A percentile compares a stretch with the other conserved stretches of the same genome.
phyloP scores from a whole-genome alignment of 768 basidiomycete species.

The Mrakia gelida region DNA sequence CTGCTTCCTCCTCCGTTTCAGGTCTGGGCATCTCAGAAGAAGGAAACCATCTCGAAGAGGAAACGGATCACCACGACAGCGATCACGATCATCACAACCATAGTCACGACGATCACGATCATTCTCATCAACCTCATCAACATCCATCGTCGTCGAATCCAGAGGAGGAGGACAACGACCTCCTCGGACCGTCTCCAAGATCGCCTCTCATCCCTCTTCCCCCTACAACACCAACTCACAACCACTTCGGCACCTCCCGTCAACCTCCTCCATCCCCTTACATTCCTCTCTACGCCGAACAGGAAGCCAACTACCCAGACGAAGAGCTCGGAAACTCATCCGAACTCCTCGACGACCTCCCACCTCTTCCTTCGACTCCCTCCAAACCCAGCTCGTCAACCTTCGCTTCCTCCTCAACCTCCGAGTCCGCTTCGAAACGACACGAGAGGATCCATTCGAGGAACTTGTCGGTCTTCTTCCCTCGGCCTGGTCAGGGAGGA shows the following conservation, averaged over 20 bases:
- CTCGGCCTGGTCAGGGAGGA: slow-evolving; percentile 57
- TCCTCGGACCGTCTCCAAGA: not conserved
- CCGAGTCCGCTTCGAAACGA: slow-evolving; percentile 34
- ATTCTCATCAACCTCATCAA: not conserved
- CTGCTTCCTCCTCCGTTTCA: not conserved
- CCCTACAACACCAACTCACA: not conserved
- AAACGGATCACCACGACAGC: not conserved
- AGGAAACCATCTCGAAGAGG: not conserved
- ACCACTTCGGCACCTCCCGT: not conserved
- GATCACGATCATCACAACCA: not conserved
- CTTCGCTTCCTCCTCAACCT: not conserved
- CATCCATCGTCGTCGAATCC: not conserved
- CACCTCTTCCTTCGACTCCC: slow-evolving; percentile 11
- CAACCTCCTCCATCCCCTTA: slow-evolving; percentile 14
- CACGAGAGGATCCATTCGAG: slow-evolving; percentile 80
- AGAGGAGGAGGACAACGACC: not conserved
- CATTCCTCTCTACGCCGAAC: slow-evolving; percentile 18
- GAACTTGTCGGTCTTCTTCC: slow-evolving; percentile 88
- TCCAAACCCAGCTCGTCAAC: not conserved
- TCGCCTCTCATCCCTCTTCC: not conserved
- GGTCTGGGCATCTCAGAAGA: not conserved
- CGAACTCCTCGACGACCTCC: slow-evolving; percentile 23
- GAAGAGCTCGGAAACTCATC: slow-evolving; percentile 2
- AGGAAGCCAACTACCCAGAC: not conserved
- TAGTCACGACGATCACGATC: not conserved